A percentile compares a stretch with the other conserved stretches of the same genome.
These are phyloP conservation scores for Vanrija sp. DNA, from an alignment of 1,284 basidiomycete genomes.

Conservation along the genomic window DNA sequence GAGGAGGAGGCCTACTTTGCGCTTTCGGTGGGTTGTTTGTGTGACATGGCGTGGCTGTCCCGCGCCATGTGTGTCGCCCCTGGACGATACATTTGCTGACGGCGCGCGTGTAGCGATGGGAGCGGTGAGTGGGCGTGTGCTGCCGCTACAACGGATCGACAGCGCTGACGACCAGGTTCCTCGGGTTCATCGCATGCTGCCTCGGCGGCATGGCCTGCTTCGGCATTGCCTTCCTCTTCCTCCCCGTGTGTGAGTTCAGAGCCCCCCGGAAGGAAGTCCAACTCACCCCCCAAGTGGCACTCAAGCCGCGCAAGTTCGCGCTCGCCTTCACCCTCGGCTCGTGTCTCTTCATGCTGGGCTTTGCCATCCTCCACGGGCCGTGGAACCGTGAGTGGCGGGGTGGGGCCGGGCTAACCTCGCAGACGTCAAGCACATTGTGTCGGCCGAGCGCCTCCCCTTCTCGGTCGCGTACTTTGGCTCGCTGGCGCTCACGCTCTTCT, in stretches of 20 bases:
- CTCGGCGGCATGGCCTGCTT: conserved; percentile 91
- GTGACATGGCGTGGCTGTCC: background rate
- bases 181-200: conserved; percentile 90
- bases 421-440: conserved; percentile 82
- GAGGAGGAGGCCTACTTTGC: conserved; percentile 98
- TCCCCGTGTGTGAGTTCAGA: conserved; percentile 59
- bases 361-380: conserved; percentile 56
- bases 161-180: conserved; percentile 56
- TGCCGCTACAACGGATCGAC: background rate
- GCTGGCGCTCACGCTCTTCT: conserved; percentile 78
- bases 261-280: background rate
- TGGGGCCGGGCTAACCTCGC: background rate
- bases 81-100: background rate
- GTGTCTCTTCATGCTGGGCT: conserved; percentile 36
- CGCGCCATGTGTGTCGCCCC: too few species aligned
- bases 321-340: conserved; percentile 66
- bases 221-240: conserved; percentile 85
- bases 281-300: conserved; percentile 53
- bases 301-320: conserved; percentile 84
- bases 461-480: conserved; percentile 76
- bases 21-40: conserved; percentile 60
- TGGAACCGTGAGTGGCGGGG: conserved; percentile 38
- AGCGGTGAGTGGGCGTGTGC: conserved; percentile 24
- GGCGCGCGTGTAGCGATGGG: conserved; percentile 33
- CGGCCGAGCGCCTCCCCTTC: conserved; percentile 81